Evolutionary conservation across 78 protist species (phyloP).

Genomic region (Bodo saltans): DNA sequence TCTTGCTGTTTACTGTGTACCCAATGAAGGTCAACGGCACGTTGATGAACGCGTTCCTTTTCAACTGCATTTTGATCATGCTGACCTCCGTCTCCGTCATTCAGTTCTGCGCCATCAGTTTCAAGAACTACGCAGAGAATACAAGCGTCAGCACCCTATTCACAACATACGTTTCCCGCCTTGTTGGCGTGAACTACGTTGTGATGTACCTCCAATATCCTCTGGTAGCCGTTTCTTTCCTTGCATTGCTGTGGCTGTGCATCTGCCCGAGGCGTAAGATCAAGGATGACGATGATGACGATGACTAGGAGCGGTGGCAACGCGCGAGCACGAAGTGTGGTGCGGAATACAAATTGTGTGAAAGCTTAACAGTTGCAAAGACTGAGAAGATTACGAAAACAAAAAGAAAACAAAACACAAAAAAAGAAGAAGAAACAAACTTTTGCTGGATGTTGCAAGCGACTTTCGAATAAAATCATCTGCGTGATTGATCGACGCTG

Average conservation of each 20-base stretch:
- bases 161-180: constrained; percentile 25
- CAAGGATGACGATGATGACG: background rate
- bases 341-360: too few species aligned
- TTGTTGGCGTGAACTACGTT: background rate
- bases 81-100: constrained; percentile 60
- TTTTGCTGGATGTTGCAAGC: too few species aligned
- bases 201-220: constrained; percentile 18
- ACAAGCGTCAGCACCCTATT: constrained; percentile 58
- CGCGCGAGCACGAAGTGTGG: too few species aligned
- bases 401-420: background rate
- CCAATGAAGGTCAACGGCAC: constrained; percentile 80
- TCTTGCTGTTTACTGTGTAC: constrained; percentile 75
- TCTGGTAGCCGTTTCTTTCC: background rate
- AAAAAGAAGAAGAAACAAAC: background rate
- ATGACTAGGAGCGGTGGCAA: too few species aligned
- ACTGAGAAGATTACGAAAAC: too few species aligned
- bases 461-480: too few species aligned
- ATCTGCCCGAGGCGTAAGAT: background rate
- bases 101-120: constrained; percentile 73
- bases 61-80: constrained; percentile 73
- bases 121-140: constrained; percentile 54
- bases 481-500: too few species aligned
- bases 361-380: too few species aligned
- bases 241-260: background rate
- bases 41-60: constrained; percentile 82